Percentiles rank a stretch among this genome's conserved stretches.
Evolutionary conservation across 345 rosid species (phyloP).

Genomic region (Sonneratia caseolaris): DNA sequence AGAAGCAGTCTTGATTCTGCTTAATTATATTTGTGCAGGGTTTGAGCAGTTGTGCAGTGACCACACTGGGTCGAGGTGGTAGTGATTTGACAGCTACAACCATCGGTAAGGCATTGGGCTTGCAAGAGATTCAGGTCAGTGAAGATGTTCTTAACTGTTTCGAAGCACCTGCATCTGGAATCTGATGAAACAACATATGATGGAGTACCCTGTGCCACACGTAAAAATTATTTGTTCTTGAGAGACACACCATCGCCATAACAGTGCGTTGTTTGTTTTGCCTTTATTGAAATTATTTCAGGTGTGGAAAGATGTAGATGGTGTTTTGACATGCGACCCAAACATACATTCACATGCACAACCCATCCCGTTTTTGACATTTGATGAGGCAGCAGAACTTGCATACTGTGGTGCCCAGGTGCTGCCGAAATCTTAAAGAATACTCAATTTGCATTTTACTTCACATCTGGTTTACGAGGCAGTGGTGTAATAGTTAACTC

Average conservation of each 20-base stretch:
- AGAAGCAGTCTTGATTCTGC: background rate
- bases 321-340: constrained; percentile 97
- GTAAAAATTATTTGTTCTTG: too few species aligned
- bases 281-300: constrained; percentile 12
- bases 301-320: constrained; percentile 99
- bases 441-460: too few species aligned
- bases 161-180: background rate
- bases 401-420: constrained; percentile 99
- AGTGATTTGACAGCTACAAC: constrained; percentile 98
- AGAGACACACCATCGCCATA: too few species aligned
- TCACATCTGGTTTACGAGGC: background rate
- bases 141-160: background rate
- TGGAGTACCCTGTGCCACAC: background rate
- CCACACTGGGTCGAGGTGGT: constrained; percentile 96
- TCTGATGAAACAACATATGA: background rate
- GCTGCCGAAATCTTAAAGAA: background rate
- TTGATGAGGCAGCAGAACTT: constrained; percentile 98
- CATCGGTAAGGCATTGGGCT: constrained; percentile 88
- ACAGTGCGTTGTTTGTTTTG: too few species aligned
- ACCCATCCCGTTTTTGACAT: constrained; percentile 82
- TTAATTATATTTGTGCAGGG: constrained; percentile 37
- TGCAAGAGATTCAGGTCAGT: constrained; percentile 91
- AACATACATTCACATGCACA: constrained; percentile 60
- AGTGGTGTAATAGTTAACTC: background rate
- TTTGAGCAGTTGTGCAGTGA: constrained; percentile 83